Conservation (phyloP, 2,329 filamentous ascomycete genomes). For the Balansia obtecta region DNA sequence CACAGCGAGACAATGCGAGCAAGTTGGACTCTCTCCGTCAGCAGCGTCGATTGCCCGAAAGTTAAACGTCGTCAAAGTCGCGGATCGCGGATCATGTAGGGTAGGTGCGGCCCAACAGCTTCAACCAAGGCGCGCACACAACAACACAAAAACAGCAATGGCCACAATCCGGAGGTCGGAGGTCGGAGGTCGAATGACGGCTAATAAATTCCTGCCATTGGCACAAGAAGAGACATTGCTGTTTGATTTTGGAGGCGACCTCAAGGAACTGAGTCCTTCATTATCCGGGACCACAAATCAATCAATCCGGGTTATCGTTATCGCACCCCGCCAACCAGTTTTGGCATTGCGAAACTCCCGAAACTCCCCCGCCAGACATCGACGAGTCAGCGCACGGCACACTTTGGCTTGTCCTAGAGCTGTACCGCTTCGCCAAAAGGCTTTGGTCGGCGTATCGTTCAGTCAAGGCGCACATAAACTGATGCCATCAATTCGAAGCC, state of each 20-base stretch:
- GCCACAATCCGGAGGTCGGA: background rate
- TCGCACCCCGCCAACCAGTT: slow-evolving; percentile 22
- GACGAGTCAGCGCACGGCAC: slow-evolving; percentile 9
- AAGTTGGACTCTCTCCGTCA: no score
- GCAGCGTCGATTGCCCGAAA: no score
- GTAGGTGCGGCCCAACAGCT: background rate
- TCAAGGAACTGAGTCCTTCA: background rate
- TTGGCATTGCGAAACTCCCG: slow-evolving; percentile 8
- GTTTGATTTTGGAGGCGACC: background rate
- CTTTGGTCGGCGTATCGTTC: background rate
- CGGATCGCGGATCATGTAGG: no score
- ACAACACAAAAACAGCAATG: no score
- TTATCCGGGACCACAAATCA: background rate
- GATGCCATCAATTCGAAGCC: background rate
- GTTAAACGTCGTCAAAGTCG: no score
- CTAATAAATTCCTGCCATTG: background rate
- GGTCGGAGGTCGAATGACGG: background rate
- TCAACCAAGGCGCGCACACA: background rate
- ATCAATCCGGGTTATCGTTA: slow-evolving; percentile 25
- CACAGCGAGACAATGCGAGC: no score
- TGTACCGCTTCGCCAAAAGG: slow-evolving; percentile 1
- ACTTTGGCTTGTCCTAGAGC: slow-evolving; percentile 6
- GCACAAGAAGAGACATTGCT: background rate
- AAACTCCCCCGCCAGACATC: slow-evolving; percentile 6
- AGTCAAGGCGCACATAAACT: background rate